Base-by-base conservation (phyloP, 2,329 filamentous ascomycete species). In the Chaetomium strumarium region DNA sequence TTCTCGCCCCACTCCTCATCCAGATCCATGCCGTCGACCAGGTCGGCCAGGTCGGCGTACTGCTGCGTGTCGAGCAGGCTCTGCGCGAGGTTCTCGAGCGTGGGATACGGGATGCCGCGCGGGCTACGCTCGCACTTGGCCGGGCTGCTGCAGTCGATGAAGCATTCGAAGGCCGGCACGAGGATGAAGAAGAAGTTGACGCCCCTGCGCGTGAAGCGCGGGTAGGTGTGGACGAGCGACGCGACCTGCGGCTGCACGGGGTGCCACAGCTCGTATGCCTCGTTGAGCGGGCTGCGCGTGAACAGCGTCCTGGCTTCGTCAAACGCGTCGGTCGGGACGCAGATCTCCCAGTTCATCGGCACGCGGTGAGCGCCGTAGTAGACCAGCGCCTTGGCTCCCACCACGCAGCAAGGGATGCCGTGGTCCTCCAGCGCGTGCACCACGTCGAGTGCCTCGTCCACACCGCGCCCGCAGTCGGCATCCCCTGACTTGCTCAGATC, bases 21-120 rank as follows among this genome's bases (percentile, higher is more conserved):
- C 12, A 49, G 39, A 31, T 49, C 47, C 47, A 49, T 49, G 39
- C 47, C 47, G 39, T 49, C 47, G 11, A 49, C 47, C 33, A 49
- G 13, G 31, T 49, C 47, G 11, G 19, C 8, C 11, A 49, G 38
- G 31, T 49, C 39, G 38, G 12, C 13, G 19, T 37, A 3, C 14
- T n/a, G 14, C 5, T 43, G 39, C 31, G 39, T 42, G 13, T 49
- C 39, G 31, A 49, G 5, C 17, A 49, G 31, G 10, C 30, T 36
- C 47, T 49, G 47, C n/a, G 47, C 47, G 29, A 49, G 37, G 12
- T 43, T 11, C 14, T 49, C 30, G 14, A 49, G 39, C 30, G 37
- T 43, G 8, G 47, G 47, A 29, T 49, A 49, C 2, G 39, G 47
- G 17, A 49, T 14, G 9, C 19, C 17, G 5, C 19, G 5, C 38